Conservation (phyloP, 257 asterid genomes). For the Salvia miltiorrhiza region DNA sequence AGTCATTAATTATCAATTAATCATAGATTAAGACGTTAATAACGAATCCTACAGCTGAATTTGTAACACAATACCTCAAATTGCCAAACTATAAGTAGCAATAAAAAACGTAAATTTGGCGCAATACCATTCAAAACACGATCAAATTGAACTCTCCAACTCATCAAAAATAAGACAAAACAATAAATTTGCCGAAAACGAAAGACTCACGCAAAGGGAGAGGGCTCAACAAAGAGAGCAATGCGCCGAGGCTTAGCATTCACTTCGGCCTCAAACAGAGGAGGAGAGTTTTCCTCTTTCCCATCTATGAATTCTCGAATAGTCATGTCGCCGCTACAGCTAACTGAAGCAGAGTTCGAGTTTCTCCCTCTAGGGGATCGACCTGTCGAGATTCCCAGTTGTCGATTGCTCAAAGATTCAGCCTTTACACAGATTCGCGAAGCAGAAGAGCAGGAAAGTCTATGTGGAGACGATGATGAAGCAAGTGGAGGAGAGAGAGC, state of each 20-base stretch:
- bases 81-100: conserved; percentile 1
- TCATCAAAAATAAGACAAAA: not conserved
- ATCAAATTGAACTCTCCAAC: not conserved
- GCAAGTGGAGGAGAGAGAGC: conserved; percentile 42
- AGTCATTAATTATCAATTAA: not conserved
- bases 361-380: conserved; percentile 25
- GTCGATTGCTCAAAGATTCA: conserved; percentile 25
- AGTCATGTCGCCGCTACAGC: conserved; percentile 36
- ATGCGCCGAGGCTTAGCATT: conserved; percentile 75
- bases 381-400: conserved; percentile 24
- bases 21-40: not conserved
- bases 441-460: conserved; percentile 24
- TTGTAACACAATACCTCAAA: conserved; percentile 1
- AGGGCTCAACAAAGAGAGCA: conserved; percentile 97
- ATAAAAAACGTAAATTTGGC: not conserved
- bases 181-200: not conserved
- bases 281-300: conserved; percentile 62
- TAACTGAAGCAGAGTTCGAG: conserved; percentile 38
- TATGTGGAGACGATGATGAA: conserved; percentile 13
- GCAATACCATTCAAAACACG: not conserved
- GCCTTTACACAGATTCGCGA: conserved; percentile 33
- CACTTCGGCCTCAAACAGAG: conserved; percentile 55
- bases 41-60: not conserved
- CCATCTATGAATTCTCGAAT: conserved; percentile 41
- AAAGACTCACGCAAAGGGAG: conserved; percentile 91